Conservation (phyloP, 2,329 filamentous ascomycete genomes). For the Ambrosiella cleistominuta region DNA sequence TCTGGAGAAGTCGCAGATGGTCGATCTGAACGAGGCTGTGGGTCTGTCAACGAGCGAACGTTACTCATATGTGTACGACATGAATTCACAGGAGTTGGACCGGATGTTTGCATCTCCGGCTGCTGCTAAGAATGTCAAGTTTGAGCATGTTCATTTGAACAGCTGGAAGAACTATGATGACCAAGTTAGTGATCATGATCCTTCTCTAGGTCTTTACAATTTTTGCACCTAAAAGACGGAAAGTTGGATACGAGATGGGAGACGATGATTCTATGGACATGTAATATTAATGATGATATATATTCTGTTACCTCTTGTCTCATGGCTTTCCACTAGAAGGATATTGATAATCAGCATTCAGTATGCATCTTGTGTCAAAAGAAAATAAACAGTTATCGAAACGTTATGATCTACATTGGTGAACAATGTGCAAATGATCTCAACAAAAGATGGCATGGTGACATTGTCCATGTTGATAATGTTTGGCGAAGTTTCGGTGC, state of each 20-base stretch:
- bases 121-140: conserved; percentile 27
- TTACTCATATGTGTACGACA: conserved; percentile 55
- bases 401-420: too few species aligned
- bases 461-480: too few species aligned
- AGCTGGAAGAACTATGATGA: conserved; percentile 43
- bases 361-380: too few species aligned
- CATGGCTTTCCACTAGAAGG: too few species aligned
- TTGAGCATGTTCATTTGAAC: conserved; percentile 55
- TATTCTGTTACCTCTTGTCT: neutral
- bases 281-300: neutral
- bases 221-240: conserved; percentile 29
- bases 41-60: conserved; percentile 36
- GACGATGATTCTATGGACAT: neutral
- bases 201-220: conserved; percentile 44
- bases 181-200: conserved; percentile 51
- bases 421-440: too few species aligned
- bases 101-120: conserved; percentile 48
- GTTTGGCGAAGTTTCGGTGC: too few species aligned
- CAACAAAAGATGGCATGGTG: too few species aligned
- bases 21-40: conserved; percentile 44
- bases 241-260: neutral
- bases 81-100: conserved; percentile 52
- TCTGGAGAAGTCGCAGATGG: conserved; percentile 32
- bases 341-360: too few species aligned
- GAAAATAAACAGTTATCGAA: too few species aligned